These are phyloP conservation scores for Gillenia trifoliata DNA, from an alignment of 306 rosid genomes.

Conservation along the genomic window DNA sequence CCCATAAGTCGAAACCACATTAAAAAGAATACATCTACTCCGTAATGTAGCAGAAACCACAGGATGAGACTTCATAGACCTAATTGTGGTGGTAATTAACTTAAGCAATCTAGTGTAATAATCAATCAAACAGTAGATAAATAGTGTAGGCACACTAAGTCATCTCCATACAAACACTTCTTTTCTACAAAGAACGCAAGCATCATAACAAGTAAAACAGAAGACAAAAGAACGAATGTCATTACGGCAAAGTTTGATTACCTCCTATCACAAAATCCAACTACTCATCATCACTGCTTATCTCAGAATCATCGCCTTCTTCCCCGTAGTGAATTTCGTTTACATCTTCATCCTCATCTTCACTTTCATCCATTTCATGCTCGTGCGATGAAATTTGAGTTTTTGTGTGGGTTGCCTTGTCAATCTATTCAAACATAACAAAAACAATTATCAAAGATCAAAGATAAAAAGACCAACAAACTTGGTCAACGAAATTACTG, in stretches of 20 bases:
- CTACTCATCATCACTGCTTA: constrained; percentile 66
- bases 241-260: neutral
- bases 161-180: neutral
- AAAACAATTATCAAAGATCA: constrained; percentile 1
- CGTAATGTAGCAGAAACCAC: neutral
- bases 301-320: constrained; percentile 65
- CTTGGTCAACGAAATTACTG: constrained; percentile 1
- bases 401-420: constrained; percentile 51
- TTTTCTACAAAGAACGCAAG: neutral
- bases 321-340: constrained; percentile 48
- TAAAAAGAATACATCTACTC: neutral
- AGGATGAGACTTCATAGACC: neutral
- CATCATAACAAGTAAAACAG: neutral
- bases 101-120: neutral
- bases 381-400: constrained; percentile 26
- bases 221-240: neutral
- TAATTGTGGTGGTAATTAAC: neutral
- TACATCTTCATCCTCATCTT: constrained; percentile 41
- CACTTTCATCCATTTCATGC: constrained; percentile 37
- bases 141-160: neutral
- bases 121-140: neutral
- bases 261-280: constrained; percentile 22
- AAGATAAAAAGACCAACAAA: constrained; percentile 20
- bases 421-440: constrained; percentile 41
- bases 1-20: neutral